Base-by-base conservation (phyloP, 768 basidiomycete species). In the Mrakia blollopis region DNA sequence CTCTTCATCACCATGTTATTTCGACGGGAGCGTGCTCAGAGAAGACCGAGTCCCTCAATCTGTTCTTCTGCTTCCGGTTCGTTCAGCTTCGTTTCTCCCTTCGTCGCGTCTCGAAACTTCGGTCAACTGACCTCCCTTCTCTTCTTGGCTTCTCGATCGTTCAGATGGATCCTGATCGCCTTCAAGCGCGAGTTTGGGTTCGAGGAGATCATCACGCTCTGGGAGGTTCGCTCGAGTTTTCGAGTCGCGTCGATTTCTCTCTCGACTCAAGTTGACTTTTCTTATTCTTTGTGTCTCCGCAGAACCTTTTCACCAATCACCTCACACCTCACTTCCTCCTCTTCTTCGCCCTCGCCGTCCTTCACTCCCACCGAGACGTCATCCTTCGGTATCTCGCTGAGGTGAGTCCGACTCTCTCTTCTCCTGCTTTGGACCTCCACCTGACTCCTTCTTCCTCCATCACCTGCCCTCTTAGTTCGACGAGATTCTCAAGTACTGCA, bases 181-280 rank as follows among this genome's bases (percentile, higher is more conserved):
- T 98, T 97, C 87, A 98, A 99, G 85, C 91, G 97, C 77, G 97
- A 99, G 84, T 98, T 98, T 83, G 85, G 91, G 6, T 98, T 98
- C 83, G 88, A 92, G 44, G 92, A 97, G 72, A 92, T 98, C 54
- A 86, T 96, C 62, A 87, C 88, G 9, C 85, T 98, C 13, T 99
- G 97, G 97, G 97, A 99, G 83, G 91, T 84, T 67, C 54, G 82
- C 81, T 44, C 30, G 44, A 52, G 30, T 54, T 37, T 18, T 54
- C 65, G 11, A n/a, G 13, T 28, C 50, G 10, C 23, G 1, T 37
- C n/a, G 25, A 32, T 16, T 71, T 71, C 41, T 54, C 70, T 3
- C n/a, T 47, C 47, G 25, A 3, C 1, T 32, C 70, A 47, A 52
- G 14, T 54, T 72, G 71, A 72, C 10, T 21, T 39, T 11, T 60